A percentile compares a stretch with the other conserved stretches of the same genome.
Conservation (phyloP, 768 basidiomycete species). For the Gymnopilus junonius region DNA sequence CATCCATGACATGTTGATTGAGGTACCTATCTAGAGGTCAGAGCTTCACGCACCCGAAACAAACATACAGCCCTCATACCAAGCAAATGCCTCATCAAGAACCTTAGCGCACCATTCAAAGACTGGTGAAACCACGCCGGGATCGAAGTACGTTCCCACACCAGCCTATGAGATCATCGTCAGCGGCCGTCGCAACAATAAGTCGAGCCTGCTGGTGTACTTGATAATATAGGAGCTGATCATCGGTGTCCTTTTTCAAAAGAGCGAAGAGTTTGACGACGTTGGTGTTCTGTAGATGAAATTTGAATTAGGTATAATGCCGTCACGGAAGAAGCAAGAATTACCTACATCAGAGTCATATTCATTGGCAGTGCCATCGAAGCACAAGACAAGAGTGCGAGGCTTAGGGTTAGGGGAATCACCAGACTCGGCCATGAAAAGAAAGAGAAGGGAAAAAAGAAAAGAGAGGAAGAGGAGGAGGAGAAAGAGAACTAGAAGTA, state of each 20-base stretch:
- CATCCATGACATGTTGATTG: slow-evolving; percentile 71
- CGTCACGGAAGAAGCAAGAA: not conserved
- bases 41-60: not conserved
- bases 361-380: slow-evolving; percentile 68
- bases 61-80: slow-evolving; percentile 43
- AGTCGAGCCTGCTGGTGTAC: slow-evolving; percentile 30
- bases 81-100: slow-evolving; percentile 73
- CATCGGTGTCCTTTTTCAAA: slow-evolving; percentile 62
- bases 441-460: not conserved
- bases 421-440: not conserved
- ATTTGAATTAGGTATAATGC: not conserved
- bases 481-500: not conserved
- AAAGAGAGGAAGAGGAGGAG: not conserved
- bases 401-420: not conserved
- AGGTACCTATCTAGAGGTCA: slow-evolving; percentile 57
- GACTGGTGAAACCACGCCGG: slow-evolving; percentile 68
- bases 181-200: not conserved
- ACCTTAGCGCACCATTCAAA: slow-evolving; percentile 62
- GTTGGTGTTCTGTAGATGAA: slow-evolving; percentile 55
- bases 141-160: slow-evolving; percentile 56
- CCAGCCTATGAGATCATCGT: slow-evolving; percentile 37
- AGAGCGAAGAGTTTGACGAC: slow-evolving; percentile 72
- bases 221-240: slow-evolving; percentile 76
- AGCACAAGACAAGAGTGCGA: slow-evolving; percentile 58
- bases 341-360: slow-evolving; percentile 50